Evolutionary conservation across 2,329 filamentous ascomycete genomes (phyloP), one percentile per base, ranked within the genome.

Genomic region (Fusarium sp.): DNA sequence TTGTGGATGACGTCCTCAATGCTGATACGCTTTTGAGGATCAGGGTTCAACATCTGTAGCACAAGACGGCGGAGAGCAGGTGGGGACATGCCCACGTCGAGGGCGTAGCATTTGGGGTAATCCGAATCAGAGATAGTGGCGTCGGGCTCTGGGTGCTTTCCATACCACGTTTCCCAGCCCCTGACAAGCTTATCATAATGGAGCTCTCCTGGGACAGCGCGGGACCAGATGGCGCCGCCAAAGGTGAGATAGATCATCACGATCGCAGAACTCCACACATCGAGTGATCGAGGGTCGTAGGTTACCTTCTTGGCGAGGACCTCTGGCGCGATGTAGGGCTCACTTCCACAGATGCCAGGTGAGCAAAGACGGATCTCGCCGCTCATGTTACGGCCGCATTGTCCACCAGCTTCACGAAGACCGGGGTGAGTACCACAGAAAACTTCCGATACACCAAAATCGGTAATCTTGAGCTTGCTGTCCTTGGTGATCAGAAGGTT

Each of bases 361-460:
- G 89, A 85, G 81, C 93, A 96, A 39, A 92, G 86, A 44, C 93
- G 90, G 14, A 94, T 81, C 10, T 92, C 90, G 35, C 87, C 88
- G 36, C 87, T 88, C 90, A 95, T 94, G 74, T 91, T 89, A 79
- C 89, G 88, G 54, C 92, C 93, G 81, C 93, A 95, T 78, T 93
- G 88, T 63, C 93, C 93, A 58, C 90, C 90, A 18, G 93, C 89
- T 77, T 92, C 90, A 68, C 93, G 88, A 45, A 95, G 84, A 36
- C 94, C 94, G 1, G 94, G 94, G 81, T 97, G 94, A 57, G 91
- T 91, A 44, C 94, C 94, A 61, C 88, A 90, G 79, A 97, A 97
- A 24, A 97, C 93, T 80, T 96, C 94, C 0, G 94, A 95, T 20
- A 96, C 93, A 60, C 95, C 95, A 83, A 98, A 97, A 81, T 98